Evolutionary conservation across 108 stramenopile species (phyloP).

Genomic region (Bacterosira constricta): DNA sequence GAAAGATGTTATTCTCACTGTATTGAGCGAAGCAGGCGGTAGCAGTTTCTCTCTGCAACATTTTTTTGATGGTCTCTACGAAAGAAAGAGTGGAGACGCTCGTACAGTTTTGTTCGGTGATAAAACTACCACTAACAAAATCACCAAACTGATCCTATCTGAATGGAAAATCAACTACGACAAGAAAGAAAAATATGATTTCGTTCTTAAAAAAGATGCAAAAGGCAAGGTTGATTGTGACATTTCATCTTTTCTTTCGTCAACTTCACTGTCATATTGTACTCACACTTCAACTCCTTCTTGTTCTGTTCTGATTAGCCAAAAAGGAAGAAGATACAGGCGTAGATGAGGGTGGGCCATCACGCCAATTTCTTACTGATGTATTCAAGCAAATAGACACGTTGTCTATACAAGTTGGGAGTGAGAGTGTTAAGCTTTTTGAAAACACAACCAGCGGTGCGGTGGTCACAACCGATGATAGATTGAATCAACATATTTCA

Average conservation of each 20-base stretch:
- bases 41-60: slow-evolving; percentile 4
- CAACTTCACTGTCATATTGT: not conserved
- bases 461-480: not conserved
- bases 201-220: not conserved
- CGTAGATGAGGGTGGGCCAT: slow-evolving; percentile 31
- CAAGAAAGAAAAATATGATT: not conserved
- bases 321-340: slow-evolving; percentile 16
- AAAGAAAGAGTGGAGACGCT: not conserved
- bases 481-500: not conserved
- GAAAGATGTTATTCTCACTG: too few species aligned
- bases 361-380: slow-evolving; percentile 24
- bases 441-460: slow-evolving; percentile 1
- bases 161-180: slow-evolving; percentile 16
- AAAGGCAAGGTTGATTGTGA: not conserved
- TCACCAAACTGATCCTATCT: slow-evolving; percentile 4
- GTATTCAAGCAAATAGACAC: slow-evolving; percentile 14
- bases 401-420: slow-evolving; percentile 7
- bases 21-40: not conserved
- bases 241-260: not conserved
- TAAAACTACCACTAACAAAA: not conserved
- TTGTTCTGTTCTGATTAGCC: not conserved
- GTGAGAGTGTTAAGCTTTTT: not conserved
- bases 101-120: slow-evolving; percentile 2
- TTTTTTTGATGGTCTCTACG: slow-evolving; percentile 11
- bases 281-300: not conserved